Percentiles rank a stretch among this genome's conserved stretches.
Conservation (phyloP, 2,329 filamentous ascomycete genomes). For the Nannizziopsis barbatae region DNA sequence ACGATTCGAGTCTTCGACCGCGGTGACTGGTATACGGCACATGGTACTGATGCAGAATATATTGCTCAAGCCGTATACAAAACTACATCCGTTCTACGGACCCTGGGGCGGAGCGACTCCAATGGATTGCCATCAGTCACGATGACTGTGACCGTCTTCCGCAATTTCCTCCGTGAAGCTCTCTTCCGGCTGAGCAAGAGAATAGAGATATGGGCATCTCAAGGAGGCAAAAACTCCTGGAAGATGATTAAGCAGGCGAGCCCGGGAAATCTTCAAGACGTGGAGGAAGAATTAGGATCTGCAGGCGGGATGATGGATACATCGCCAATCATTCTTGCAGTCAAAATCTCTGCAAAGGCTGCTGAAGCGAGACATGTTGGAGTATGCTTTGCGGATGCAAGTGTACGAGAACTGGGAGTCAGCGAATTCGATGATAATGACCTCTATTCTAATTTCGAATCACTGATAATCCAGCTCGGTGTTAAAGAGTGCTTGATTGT, state of each 20-base stretch:
- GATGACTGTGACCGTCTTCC: slow-evolving; percentile 87
- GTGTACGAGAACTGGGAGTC: slow-evolving; percentile 85
- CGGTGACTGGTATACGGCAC: slow-evolving; percentile 80
- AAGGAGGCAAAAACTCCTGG: slow-evolving; percentile 63
- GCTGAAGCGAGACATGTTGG: slow-evolving; percentile 76
- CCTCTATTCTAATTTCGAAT: slow-evolving; percentile 94
- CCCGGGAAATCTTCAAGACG: slow-evolving; percentile 89
- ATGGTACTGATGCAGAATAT: slow-evolving; percentile 38
- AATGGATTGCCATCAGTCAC: slow-evolving; percentile 88
- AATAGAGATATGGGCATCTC: slow-evolving; percentile 77
- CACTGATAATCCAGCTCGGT: slow-evolving; percentile 86
- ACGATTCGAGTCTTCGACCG: slow-evolving; percentile 88
- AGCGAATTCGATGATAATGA: slow-evolving; percentile 99
- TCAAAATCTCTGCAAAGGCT: slow-evolving; percentile 84
- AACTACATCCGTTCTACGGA: slow-evolving; percentile 87
- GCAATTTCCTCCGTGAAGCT: slow-evolving; percentile 87
- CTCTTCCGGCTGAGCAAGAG: slow-evolving; percentile 84
- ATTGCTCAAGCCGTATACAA: slow-evolving; percentile 69
- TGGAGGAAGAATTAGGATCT: slow-evolving; percentile 82
- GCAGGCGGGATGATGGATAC: slow-evolving; percentile 59
- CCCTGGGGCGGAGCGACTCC: slow-evolving; percentile 71
- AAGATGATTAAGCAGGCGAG: slow-evolving; percentile 85
- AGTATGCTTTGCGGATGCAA: slow-evolving; percentile 96
- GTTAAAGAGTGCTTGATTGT: slow-evolving; percentile 90
- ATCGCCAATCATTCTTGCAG: slow-evolving; percentile 86